Conservation (phyloP, 768 basidiomycete species). For the Filobasidium wieringae region DNA sequence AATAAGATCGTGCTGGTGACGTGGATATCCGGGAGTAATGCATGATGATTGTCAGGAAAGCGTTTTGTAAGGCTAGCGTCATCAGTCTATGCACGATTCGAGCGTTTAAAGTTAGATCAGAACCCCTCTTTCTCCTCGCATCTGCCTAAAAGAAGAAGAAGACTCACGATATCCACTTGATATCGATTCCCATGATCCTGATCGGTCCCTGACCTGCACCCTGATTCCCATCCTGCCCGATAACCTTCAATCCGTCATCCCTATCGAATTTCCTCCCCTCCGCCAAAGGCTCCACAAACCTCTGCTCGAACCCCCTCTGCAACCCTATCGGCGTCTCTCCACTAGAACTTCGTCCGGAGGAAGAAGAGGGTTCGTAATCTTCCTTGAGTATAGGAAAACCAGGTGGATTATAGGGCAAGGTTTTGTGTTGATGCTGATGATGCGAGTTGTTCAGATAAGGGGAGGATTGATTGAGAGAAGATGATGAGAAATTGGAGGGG, state of each 20-base stretch:
- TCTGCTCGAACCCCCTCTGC: no score
- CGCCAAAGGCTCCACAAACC: neutral
- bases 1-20: constrained; percentile 64
- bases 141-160: no score
- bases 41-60: constrained; percentile 81
- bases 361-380: neutral
- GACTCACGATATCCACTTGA: constrained; percentile 40
- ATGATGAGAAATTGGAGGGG: no score
- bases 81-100: constrained; percentile 23
- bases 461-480: no score
- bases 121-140: neutral
- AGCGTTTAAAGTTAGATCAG: neutral
- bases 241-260: no score
- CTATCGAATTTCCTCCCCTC: neutral
- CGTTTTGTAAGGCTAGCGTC: constrained; percentile 76
- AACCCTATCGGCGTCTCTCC: neutral
- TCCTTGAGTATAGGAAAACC: neutral
- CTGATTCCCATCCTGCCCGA: neutral
- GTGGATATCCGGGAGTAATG: constrained; percentile 84
- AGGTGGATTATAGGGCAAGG: neutral
- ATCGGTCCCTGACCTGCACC: neutral
- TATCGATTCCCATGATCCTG: constrained; percentile 31
- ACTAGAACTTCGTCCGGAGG: neutral
- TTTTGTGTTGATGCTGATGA: no score
- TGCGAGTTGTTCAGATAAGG: no score